Evolutionary conservation across 2,329 filamentous ascomycete species (phyloP).

Genomic region (Cladophialophora psammophila): DNA sequence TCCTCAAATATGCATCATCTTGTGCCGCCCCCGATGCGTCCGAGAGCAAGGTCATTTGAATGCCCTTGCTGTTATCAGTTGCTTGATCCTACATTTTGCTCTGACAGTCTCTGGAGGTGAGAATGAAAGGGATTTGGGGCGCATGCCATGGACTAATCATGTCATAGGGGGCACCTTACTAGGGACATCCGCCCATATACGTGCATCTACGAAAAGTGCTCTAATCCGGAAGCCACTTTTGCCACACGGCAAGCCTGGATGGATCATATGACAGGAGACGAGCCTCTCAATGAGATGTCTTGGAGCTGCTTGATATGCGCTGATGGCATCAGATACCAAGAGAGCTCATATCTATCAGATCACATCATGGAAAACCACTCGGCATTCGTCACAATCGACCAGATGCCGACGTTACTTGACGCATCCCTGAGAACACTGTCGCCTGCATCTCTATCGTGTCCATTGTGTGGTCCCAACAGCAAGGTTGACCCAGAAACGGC

Average conservation of each 20-base stretch:
- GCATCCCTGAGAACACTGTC: not conserved
- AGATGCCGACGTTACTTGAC: not conserved
- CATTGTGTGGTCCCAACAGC: not conserved
- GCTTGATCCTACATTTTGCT: not conserved
- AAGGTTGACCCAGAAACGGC: not conserved
- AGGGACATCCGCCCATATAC: constrained; percentile 13
- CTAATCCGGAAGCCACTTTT: not conserved
- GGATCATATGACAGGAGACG: constrained; percentile 7
- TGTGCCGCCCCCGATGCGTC: too few species aligned
- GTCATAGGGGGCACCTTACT: constrained; percentile 1
- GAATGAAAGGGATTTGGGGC: too few species aligned
- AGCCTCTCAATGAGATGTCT: not conserved
- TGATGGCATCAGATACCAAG: not conserved
- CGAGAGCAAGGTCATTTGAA: constrained; percentile 7
- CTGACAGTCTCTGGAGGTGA: constrained; percentile 4
- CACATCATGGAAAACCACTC: constrained; percentile 5
- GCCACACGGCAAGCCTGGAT: constrained; percentile 10
- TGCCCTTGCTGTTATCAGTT: constrained; percentile 19
- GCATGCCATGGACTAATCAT: not conserved
- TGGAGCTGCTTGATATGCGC: constrained; percentile 17
- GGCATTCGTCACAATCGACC: not conserved
- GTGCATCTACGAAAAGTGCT: constrained; percentile 9
- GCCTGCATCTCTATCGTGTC: not conserved
- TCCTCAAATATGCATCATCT: too few species aligned
- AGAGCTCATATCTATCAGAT: not conserved